Evolutionary conservation across 495 filamentous ascomycete genomes (phyloP), one percentile per base, ranked within the genome.

Genomic region (Penicillium arizonense): DNA sequence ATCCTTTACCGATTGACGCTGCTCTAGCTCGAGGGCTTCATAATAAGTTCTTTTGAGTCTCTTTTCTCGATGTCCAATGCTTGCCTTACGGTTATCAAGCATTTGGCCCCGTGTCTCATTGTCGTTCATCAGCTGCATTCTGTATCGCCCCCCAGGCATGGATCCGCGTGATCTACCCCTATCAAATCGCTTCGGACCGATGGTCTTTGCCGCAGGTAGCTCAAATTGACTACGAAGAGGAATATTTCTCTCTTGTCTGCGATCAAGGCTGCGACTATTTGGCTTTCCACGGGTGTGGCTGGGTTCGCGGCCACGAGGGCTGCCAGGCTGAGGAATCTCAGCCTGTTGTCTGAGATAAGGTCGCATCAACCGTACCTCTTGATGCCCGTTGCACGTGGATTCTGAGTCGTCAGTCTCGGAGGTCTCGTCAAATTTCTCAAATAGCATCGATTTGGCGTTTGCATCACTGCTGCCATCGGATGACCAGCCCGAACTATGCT

Each of bases 101-200:
- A 72, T 59, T 39, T 61, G 67, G 33, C 51, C 64, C 5, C 71
- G 63, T 16, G 66, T 46, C 9, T 70, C 69, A 44, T 67, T 40
- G 5, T 65, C 62, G n/a, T 56, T 58, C 16, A 67, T 46, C 18
- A 56, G 39, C 11, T 58, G 43, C 28, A 62, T 56, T 16, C 55
- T 53, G 51, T 53, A 56, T 23, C 39, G 52, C 18, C 41, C 42
- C 11, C 37, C 38, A 16, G 47, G 11, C 11, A 10, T 10, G 2
- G 47, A 26, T 18, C 56, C 52, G 28, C 41, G 41, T 5, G 47
- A 35, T 11, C 30, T 13, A 46, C 24, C 41, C 11, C 33, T 46
- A 4, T 52, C 50, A 20, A 14, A 5, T 2, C n/a, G 21, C 3
- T 13, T 21, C 13, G 58, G 44, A 5, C 39, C 21, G 28, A 14